These are phyloP conservation scores for Daedaleopsis nitida DNA, from an alignment of 768 basidiomycete genomes.

Conservation along the genomic window DNA sequence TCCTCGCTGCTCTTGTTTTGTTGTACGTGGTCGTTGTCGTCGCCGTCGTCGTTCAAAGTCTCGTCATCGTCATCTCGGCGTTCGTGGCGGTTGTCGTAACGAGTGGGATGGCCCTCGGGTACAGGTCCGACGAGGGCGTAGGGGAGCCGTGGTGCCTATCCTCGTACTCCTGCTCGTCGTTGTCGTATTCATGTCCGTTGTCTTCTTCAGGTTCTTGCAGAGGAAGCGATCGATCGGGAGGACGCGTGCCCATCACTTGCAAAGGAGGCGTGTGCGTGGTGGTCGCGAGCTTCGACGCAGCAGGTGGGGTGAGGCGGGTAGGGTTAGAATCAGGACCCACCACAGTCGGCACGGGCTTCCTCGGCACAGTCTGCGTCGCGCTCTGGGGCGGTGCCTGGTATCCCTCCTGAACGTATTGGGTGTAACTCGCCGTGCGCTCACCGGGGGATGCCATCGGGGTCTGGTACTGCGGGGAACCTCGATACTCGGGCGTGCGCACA, in stretches of 20 bases:
- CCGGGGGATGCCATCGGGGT: constrained; percentile 50
- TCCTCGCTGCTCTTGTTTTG: constrained; percentile 31
- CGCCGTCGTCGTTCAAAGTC: constrained; percentile 54
- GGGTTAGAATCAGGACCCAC: constrained; percentile 15
- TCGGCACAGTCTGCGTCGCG: constrained; percentile 14
- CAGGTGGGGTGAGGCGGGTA: constrained; percentile 36
- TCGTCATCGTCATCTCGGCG: constrained; percentile 42
- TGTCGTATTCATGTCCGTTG: constrained; percentile 31
- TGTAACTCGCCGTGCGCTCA: constrained; percentile 47
- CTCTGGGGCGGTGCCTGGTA: constrained; percentile 18
- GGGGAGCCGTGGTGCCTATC: constrained; percentile 44
- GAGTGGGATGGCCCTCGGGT: constrained; percentile 42
- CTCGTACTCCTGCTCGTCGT: constrained; percentile 33
- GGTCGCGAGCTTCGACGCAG: constrained; percentile 34
- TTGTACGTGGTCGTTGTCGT: constrained; percentile 35
- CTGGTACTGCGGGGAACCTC: constrained; percentile 42
- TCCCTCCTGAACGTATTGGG: constrained; percentile 41
- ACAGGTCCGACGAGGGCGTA: constrained; percentile 56
- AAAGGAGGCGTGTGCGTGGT: constrained; percentile 58
- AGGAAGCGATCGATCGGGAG: constrained; percentile 73
- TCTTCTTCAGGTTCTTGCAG: constrained; percentile 78
- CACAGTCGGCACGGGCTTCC: constrained; percentile 24
- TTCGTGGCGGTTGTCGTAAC: constrained; percentile 40
- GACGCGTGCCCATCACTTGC: constrained; percentile 53
- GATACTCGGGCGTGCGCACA: constrained; percentile 52